phyloP scores from a whole-genome alignment of 257 asterid species.

The Haberlea rhodopensis region DNA sequence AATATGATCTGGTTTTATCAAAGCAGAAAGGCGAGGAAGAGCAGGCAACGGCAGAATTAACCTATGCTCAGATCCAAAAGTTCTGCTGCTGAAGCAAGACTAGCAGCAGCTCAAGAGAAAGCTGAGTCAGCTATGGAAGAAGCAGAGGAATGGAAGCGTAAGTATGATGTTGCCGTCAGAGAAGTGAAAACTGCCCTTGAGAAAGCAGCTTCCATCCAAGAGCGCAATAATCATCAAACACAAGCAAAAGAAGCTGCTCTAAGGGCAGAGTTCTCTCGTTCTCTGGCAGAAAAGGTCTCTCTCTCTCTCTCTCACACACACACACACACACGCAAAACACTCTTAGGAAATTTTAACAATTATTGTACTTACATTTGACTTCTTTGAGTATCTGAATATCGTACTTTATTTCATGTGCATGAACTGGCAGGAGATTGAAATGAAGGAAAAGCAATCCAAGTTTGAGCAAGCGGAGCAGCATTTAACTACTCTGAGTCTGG shows the following conservation, averaged over 20 bases:
- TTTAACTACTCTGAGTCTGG: conserved; percentile 70
- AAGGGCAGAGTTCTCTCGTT: conserved; percentile 64
- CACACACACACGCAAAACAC: not conserved
- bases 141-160: conserved; percentile 96
- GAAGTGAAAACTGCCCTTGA: conserved; percentile 87
- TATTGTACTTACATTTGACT: too few relatives aligned
- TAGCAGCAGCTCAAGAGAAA: conserved; percentile 91
- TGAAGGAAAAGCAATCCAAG: conserved; percentile 64
- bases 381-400: conserved; percentile 6
- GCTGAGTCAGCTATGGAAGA: conserved; percentile 92
- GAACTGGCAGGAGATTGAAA: conserved; percentile 69
- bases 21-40: conserved; percentile 79
- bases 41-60: conserved; percentile 66
- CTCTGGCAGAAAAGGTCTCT: conserved; percentile 69
- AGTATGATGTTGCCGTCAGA: conserved; percentile 75
- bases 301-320: conserved; percentile 13
- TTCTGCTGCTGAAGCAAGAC: conserved; percentile 97
- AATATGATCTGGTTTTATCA: conserved; percentile 60
- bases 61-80: conserved; percentile 75
- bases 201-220: conserved; percentile 88
- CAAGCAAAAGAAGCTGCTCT: conserved; percentile 80
- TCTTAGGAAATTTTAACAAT: not conserved
- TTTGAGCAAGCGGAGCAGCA: conserved; percentile 87
- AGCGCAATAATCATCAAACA: conserved; percentile 70
- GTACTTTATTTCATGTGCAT: conserved; percentile 25